These are phyloP conservation scores for Kwoniella dejecticola DNA, from an alignment of 768 basidiomycete species.

Conservation along the genomic window DNA sequence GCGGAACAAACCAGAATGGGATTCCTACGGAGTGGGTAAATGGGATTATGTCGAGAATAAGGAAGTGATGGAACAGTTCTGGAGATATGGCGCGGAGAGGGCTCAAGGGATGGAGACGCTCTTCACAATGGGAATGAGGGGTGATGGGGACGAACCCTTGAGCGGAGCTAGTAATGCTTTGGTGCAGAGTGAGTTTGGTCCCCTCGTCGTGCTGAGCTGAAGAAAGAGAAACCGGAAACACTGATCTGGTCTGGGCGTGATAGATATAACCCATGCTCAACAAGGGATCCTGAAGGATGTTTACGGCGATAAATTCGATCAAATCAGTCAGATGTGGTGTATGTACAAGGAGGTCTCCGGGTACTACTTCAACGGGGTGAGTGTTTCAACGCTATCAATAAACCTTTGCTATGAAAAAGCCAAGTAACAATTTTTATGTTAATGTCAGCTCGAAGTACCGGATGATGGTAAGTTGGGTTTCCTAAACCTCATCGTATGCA, in stretches of 20 bases:
- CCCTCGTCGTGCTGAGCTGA: too few species aligned
- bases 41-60: conserved; percentile 65
- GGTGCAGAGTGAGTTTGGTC: conserved; percentile 56
- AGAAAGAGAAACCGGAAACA: too few species aligned
- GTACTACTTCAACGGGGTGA: conserved; percentile 59
- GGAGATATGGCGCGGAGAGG: conserved; percentile 65
- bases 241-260: neutral
- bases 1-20: conserved; percentile 70
- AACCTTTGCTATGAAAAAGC: too few species aligned
- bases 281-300: conserved; percentile 63
- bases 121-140: conserved; percentile 70
- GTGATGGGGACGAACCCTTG: conserved; percentile 57
- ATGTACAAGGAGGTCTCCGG: conserved; percentile 67
- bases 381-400: conserved; percentile 9
- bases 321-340: conserved; percentile 68
- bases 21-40: conserved; percentile 61
- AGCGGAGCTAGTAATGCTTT: conserved; percentile 43
- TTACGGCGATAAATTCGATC: conserved; percentile 56
- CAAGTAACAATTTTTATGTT: neutral
- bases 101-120: conserved; percentile 66
- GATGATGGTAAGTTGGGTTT: conserved; percentile 22
- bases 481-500: neutral
- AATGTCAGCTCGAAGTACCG: conserved; percentile 38
- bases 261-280: conserved; percentile 65
- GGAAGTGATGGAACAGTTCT: conserved; percentile 65